Evolutionary conservation across 495 filamentous ascomycete species (phyloP), one percentile per base, ranked within the genome.

Genomic region (Viridothelium virens): DNA sequence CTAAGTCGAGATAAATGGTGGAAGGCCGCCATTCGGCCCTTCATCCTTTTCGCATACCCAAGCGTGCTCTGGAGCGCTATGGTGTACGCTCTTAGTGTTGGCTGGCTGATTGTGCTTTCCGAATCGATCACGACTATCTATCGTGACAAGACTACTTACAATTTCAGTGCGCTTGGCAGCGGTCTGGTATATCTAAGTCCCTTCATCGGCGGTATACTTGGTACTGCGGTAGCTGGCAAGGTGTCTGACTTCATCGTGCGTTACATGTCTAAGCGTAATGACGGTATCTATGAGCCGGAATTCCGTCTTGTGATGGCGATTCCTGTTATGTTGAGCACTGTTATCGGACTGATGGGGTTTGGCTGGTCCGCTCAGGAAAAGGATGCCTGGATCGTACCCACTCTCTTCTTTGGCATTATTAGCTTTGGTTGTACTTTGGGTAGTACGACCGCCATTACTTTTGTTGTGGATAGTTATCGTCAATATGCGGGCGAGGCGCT

Each of bases 401-500:
- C 93, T 0, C 74, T 95, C 0, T 97, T 97, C 79, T 96, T 97
- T 69, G 92, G 91, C 1, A 73, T 95, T 56, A 88, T 96, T 65
- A 95, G 91, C 16, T 98, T 98, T 74, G 94, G 94, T 2, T 97
- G 94, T 74, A 88, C 89, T 50, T 82, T 97, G 10, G 93, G 92
- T 1, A 91, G 87, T 61, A 97, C 93, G n/a, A 97, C 93, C 1
- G 84, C 90, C 34, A 96, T 98, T 70, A 96, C 94, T 0, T 97
- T 96, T 70, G 90, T 88, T 63, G 91, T 98, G 34, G 93, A 98
- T 74, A 90, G 88, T 70, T 96, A 97, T 74, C 83, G 93, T 16
- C 90, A 94, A 74, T 97, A 96, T 74, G 94, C 94, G 1, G 91
- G 92, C 56, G 93, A 97, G 76, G 94, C 93, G 10, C 80, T 98